A percentile compares a stretch with the other conserved stretches of the same genome.
These are phyloP conservation scores for Vachellia pachyceras DNA, from an alignment of 306 rosid genomes.

Conservation along the genomic window DNA sequence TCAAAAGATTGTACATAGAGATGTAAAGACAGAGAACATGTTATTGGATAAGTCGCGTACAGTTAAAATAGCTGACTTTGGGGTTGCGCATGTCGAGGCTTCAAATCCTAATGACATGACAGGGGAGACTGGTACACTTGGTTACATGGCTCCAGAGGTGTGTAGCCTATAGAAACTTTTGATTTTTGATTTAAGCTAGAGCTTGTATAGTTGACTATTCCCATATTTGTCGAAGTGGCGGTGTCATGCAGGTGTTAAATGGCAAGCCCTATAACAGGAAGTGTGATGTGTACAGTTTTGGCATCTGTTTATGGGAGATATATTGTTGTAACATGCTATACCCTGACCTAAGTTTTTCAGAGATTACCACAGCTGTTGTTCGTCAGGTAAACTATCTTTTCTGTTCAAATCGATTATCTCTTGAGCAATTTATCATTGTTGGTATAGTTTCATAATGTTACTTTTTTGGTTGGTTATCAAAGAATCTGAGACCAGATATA, in stretches of 20 bases:
- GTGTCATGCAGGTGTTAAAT: slow-evolving; percentile 79
- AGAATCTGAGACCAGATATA: slow-evolving; percentile 96
- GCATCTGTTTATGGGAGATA: slow-evolving; percentile 94
- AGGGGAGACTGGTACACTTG: slow-evolving; percentile 99
- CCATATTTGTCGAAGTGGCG: slow-evolving; percentile 35
- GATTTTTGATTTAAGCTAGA: slow-evolving; percentile 16
- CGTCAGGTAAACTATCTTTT: slow-evolving; percentile 70
- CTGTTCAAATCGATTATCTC: slow-evolving; percentile 5
- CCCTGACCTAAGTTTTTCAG: slow-evolving; percentile 96
- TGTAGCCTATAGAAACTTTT: slow-evolving; percentile 2
- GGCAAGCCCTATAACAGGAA: slow-evolving; percentile 97
- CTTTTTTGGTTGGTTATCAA: slow-evolving; percentile 37
- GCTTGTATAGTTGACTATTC: slow-evolving; percentile 30
- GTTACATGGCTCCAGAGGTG: slow-evolving; percentile 99
- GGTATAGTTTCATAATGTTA: background rate
- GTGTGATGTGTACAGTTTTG: slow-evolving; percentile 97
- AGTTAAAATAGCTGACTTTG: slow-evolving; percentile 95
- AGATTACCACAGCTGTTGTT: slow-evolving; percentile 95
- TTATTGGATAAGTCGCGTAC: slow-evolving; percentile 87
- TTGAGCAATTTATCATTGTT: background rate
- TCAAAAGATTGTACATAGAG: slow-evolving; percentile 96
- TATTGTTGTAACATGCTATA: slow-evolving; percentile 99
- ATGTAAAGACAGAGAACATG: slow-evolving; percentile 99
- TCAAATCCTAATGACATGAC: slow-evolving; percentile 99
- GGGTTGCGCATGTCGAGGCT: slow-evolving; percentile 98